A percentile compares a stretch with the other conserved stretches of the same genome.
Conservation (phyloP, 2,329 filamentous ascomycete species). For the Aureobasidium vineae region DNA sequence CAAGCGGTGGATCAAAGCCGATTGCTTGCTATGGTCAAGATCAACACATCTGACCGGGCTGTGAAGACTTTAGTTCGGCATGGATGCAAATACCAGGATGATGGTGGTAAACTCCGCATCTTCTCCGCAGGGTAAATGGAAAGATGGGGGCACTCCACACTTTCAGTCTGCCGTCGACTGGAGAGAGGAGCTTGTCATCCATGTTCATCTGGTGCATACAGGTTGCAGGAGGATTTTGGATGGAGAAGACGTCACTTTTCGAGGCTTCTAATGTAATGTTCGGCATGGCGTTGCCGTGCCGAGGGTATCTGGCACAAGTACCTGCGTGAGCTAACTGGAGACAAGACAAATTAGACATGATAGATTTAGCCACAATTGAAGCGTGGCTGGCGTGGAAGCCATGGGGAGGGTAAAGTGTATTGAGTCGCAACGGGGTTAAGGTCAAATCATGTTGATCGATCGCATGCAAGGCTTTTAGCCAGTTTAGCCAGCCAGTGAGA, state of each 20-base stretch:
- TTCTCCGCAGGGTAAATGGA: slow-evolving; percentile 23
- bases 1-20: slow-evolving; percentile 7
- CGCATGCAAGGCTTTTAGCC: slow-evolving; percentile 13
- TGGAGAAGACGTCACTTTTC: slow-evolving; percentile 5
- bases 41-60: slow-evolving; percentile 14
- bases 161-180: not conserved
- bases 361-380: slow-evolving; percentile 23
- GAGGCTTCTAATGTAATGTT: slow-evolving; percentile 7
- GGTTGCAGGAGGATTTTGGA: slow-evolving; percentile 1
- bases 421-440: slow-evolving; percentile 7
- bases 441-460: slow-evolving; percentile 15
- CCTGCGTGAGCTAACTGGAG: slow-evolving; percentile 14
- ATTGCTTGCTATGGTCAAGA: slow-evolving; percentile 17
- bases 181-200: slow-evolving; percentile 5
- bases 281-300: slow-evolving; percentile 12
- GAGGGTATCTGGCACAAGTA: slow-evolving; percentile 16
- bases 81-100: slow-evolving; percentile 8
- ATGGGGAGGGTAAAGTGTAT: slow-evolving; percentile 20
- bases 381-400: slow-evolving; percentile 13
- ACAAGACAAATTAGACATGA: slow-evolving; percentile 3
- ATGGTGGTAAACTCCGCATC: slow-evolving; percentile 13
- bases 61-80: slow-evolving; percentile 1
- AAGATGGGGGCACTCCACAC: slow-evolving; percentile 6
- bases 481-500: slow-evolving; percentile 22
- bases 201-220: slow-evolving; percentile 19